Percentiles rank a stretch among this genome's conserved stretches.
These are phyloP conservation scores for Microstegium vimineum DNA, from an alignment of 176 grass and related monocot genomes.

Conservation along the genomic window DNA sequence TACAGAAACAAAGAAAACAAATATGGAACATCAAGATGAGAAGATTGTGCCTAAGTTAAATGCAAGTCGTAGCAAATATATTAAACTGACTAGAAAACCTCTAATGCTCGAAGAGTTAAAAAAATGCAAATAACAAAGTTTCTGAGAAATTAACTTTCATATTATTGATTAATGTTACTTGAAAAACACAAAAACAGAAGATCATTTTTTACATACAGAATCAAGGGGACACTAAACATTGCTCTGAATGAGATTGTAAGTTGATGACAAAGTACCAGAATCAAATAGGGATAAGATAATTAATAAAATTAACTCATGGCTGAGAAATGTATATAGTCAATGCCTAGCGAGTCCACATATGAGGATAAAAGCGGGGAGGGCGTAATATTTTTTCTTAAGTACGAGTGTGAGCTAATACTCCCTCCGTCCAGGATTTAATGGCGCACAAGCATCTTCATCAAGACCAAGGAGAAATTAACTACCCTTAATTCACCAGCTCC, in stretches of 20 bases:
- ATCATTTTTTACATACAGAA: neutral
- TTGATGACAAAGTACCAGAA: neutral
- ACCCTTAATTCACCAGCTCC: neutral
- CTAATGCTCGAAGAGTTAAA: neutral
- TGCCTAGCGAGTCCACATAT: neutral
- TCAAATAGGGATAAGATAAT: neutral
- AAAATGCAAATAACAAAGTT: slow-evolving; percentile 24
- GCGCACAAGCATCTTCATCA: neutral
- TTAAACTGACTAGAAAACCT: slow-evolving; percentile 7
- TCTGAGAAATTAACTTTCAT: slow-evolving; percentile 3
- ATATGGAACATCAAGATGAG: neutral
- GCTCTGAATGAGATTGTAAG: neutral
- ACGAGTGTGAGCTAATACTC: neutral
- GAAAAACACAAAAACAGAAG: neutral
- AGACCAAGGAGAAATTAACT: neutral
- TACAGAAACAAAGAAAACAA: slow-evolving; percentile 15
- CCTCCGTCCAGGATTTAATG: neutral
- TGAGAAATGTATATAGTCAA: neutral
- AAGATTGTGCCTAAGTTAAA: slow-evolving; percentile 5
- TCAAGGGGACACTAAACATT: neutral
- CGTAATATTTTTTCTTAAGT: neutral
- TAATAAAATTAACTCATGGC: neutral
- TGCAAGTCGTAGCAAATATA: slow-evolving; percentile 4
- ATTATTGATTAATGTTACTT: neutral
- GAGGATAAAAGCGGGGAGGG: neutral